Percentiles rank a stretch among this genome's conserved stretches.
Conservation (phyloP, 805 yeast species). For the Saturnispora zaruensis region DNA sequence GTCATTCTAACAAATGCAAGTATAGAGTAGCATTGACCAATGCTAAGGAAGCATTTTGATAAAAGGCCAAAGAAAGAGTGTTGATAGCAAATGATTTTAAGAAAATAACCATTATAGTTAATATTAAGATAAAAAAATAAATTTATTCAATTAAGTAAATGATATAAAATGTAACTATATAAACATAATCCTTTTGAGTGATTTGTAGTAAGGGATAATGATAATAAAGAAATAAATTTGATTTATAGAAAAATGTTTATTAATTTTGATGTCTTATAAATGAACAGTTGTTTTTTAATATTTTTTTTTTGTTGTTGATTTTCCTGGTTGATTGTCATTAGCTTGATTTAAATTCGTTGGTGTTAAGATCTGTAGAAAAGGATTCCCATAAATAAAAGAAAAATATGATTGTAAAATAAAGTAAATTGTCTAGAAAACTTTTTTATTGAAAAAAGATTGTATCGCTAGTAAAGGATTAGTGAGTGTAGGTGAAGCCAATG, state of each 20-base stretch:
- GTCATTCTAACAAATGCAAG: constrained; percentile 47
- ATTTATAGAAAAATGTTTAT: background rate
- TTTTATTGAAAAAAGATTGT: background rate
- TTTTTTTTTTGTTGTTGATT: background rate
- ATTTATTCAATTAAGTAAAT: background rate
- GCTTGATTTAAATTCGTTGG: background rate
- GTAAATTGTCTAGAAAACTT: background rate
- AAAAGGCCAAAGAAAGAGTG: background rate
- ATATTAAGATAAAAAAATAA: no score
- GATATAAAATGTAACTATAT: background rate
- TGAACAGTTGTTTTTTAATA: background rate
- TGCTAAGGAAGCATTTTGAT: constrained; percentile 38
- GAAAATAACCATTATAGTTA: background rate
- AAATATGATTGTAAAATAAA: background rate
- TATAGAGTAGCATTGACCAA: constrained; percentile 57
- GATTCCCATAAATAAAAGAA: background rate
- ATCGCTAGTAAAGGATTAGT: background rate
- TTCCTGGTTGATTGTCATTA: background rate
- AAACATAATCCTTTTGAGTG: background rate
- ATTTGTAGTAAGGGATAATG: background rate
- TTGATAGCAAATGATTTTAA: background rate
- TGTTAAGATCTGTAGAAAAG: background rate
- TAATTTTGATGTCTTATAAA: background rate
- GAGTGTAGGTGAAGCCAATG: background rate
- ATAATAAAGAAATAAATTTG: background rate